Conservation (phyloP, 164 flowering plant species). For the Vitis cinerea region DNA sequence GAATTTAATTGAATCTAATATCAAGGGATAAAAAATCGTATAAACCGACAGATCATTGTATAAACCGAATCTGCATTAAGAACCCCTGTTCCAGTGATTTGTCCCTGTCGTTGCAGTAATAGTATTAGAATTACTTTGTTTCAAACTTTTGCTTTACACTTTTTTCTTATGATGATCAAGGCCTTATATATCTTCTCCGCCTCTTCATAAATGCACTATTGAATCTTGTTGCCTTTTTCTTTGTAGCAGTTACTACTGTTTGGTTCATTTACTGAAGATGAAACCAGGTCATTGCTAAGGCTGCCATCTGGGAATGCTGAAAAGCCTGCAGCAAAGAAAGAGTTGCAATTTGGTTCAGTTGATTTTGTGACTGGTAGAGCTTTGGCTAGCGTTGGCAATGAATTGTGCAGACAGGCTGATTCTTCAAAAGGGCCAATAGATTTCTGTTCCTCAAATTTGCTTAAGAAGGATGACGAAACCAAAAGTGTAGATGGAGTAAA, state of each 20-base stretch:
- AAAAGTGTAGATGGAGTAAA: slow-evolving; percentile 13
- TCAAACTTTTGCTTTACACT: background rate
- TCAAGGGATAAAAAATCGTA: too few relatives aligned
- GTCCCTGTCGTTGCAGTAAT: background rate
- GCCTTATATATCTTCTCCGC: background rate
- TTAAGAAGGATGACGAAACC: slow-evolving; percentile 13
- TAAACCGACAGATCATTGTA: too few relatives aligned
- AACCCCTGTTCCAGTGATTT: background rate
- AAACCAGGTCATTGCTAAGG: slow-evolving; percentile 46
- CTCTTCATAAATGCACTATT: background rate
- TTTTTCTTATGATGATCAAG: background rate
- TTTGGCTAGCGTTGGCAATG: slow-evolving; percentile 17
- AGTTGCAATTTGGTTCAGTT: slow-evolving; percentile 58
- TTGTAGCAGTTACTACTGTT: slow-evolving; percentile 54
- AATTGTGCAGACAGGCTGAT: slow-evolving; percentile 19
- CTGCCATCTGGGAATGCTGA: slow-evolving; percentile 29
- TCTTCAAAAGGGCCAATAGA: slow-evolving; percentile 18
- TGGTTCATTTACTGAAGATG: slow-evolving; percentile 92
- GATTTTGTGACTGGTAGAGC: slow-evolving; percentile 39
- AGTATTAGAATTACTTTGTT: background rate
- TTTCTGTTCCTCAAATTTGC: slow-evolving; percentile 11
- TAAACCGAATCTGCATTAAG: too few relatives aligned
- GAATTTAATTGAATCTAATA: too few relatives aligned
- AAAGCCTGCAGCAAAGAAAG: slow-evolving; percentile 31
- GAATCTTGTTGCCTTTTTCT: background rate